A percentile compares a stretch with the other conserved stretches of the same genome.
Evolutionary conservation across 345 rosid species (phyloP).

Genomic region (Boechera divaricarpa): DNA sequence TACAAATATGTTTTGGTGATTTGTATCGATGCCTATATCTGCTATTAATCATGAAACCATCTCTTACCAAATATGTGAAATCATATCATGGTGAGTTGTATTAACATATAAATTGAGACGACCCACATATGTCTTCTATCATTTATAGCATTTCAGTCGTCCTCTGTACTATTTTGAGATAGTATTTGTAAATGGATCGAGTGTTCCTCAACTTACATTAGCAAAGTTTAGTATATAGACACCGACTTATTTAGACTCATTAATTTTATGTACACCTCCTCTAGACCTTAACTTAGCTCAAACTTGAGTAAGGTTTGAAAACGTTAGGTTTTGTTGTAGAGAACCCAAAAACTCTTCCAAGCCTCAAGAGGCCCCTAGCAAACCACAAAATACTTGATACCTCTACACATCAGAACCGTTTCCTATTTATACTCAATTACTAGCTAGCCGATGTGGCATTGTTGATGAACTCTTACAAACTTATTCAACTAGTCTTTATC

Average conservation of each 20-base stretch:
- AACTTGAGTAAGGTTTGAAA: conserved; percentile 9
- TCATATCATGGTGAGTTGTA: conserved; percentile 9
- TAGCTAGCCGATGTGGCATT: conserved; percentile 1
- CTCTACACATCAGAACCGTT: conserved; percentile 12
- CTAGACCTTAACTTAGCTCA: neutral
- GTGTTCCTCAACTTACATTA: neutral
- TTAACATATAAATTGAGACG: neutral
- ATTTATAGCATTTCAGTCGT: conserved; percentile 16
- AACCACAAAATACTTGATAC: conserved; percentile 3
- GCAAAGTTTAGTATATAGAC: conserved; percentile 8
- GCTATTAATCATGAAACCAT: conserved; percentile 12
- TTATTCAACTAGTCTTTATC: conserved; percentile 5
- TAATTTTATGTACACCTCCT: conserved; percentile 8
- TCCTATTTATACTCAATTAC: conserved; percentile 2
- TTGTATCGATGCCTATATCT: conserved; percentile 15
- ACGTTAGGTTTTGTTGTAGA: conserved; percentile 8
- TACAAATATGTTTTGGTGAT: neutral
- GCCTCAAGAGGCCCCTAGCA: neutral
- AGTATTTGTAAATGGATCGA: neutral
- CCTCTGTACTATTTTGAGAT: conserved; percentile 1
- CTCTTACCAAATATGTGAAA: neutral
- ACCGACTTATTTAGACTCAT: neutral
- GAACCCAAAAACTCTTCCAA: neutral
- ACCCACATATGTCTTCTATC: neutral
- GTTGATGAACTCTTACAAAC: conserved; percentile 25